These are phyloP conservation scores for Capsicum pubescens DNA, from an alignment of 257 asterid genomes.

Conservation along the genomic window DNA sequence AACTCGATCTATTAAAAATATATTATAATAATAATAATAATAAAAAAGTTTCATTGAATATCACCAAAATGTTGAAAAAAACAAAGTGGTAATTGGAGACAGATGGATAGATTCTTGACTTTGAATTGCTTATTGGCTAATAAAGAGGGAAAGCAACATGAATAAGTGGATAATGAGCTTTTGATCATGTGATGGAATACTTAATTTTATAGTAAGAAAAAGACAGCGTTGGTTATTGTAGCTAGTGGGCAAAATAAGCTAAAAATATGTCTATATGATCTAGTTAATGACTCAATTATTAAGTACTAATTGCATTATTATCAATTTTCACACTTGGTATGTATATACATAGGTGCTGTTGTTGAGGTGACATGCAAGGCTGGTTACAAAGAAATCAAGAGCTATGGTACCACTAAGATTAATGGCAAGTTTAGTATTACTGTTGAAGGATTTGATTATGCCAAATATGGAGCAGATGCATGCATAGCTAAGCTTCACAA, in stretches of 20 bases:
- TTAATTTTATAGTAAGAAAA: not conserved
- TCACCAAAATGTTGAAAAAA: no score
- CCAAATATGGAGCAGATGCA: constrained; percentile 64
- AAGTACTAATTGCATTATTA: not conserved
- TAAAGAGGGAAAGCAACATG: not conserved
- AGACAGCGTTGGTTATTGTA: constrained; percentile 17
- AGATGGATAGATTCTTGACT: constrained; percentile 20
- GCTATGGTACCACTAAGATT: constrained; percentile 69
- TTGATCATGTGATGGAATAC: not conserved
- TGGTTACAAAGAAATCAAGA: constrained; percentile 58
- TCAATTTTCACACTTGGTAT: not conserved
- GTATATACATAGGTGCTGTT: constrained; percentile 55
- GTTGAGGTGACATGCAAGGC: constrained; percentile 73
- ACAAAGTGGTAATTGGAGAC: not conserved
- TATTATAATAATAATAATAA: no score
- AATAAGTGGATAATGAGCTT: not conserved
- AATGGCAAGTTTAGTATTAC: constrained; percentile 69
- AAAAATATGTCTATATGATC: not conserved
- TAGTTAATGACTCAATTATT: not conserved
- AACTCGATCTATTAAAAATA: no score
- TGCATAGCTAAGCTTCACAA: constrained; percentile 76
- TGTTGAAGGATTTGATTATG: constrained; percentile 58
- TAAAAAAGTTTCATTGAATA: no score
- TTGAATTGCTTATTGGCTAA: constrained; percentile 3
- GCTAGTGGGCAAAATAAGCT: not conserved